Evolutionary conservation across 192 early-diverging fungal species (phyloP).

Genomic region (Backusella circina): DNA sequence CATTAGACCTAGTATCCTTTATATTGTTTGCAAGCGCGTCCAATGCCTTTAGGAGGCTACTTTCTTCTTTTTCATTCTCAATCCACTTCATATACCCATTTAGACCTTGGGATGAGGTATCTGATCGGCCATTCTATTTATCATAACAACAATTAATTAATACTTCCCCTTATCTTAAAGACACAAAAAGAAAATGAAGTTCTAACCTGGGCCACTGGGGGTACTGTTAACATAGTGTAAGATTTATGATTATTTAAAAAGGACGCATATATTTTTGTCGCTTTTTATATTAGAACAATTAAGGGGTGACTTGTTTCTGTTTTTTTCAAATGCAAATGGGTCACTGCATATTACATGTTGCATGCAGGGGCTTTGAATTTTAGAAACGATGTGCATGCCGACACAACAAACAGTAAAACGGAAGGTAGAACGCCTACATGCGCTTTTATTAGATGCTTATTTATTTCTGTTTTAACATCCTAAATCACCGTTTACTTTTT

Average conservation of each 20-base stretch:
- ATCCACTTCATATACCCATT: neutral
- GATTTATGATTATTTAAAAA: neutral
- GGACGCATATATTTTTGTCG: neutral
- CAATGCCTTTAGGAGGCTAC: neutral
- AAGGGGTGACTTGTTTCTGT: neutral
- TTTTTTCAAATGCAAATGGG: neutral
- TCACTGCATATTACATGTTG: neutral
- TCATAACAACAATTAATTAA: neutral
- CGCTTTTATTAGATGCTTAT: too few species aligned
- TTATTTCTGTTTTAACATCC: too few species aligned
- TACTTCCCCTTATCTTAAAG: neutral
- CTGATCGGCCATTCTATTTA: neutral
- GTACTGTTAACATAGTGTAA: neutral
- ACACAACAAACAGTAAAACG: neutral
- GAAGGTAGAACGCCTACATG: neutral
- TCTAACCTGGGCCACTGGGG: neutral
- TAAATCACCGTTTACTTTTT: neutral
- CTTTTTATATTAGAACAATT: neutral
- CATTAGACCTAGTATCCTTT: neutral
- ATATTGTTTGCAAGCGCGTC: neutral
- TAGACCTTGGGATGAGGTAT: neutral
- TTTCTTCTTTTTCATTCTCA: neutral
- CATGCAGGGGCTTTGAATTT: neutral
- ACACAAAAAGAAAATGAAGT: neutral
- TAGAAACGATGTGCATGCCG: neutral